Percentiles rank a stretch among this genome's conserved stretches.
Evolutionary conservation across 2,329 filamentous ascomycete species (phyloP).

Genomic region (Pestalotiopsis sp.): DNA sequence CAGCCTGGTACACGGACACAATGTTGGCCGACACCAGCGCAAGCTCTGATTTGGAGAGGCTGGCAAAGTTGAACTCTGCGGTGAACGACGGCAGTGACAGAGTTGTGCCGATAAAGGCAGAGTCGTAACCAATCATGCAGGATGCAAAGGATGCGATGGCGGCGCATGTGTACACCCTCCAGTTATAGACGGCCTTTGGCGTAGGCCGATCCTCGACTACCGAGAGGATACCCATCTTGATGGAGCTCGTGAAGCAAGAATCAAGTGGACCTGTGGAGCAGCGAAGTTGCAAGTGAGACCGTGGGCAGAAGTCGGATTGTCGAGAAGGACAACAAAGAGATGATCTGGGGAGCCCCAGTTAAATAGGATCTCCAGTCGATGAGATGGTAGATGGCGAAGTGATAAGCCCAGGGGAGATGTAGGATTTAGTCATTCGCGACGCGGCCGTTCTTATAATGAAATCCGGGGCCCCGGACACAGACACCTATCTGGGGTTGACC

Average conservation of each 20-base stretch:
- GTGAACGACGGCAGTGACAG: constrained; percentile 71
- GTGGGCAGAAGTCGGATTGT: neutral
- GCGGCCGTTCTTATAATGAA: constrained; percentile 7
- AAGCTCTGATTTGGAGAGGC: constrained; percentile 48
- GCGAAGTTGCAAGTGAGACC: neutral
- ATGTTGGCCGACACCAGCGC: constrained; percentile 73
- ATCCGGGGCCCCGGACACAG: constrained; percentile 7
- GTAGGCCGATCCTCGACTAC: constrained; percentile 60
- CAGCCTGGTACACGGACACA: constrained; percentile 80
- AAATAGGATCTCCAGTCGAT: neutral
- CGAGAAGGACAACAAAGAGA: neutral
- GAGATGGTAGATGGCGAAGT: constrained; percentile 3
- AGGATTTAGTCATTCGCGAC: constrained; percentile 3
- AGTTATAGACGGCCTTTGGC: constrained; percentile 61
- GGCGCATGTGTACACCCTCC: constrained; percentile 59
- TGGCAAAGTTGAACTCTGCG: constrained; percentile 66
- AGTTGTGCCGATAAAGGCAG: constrained; percentile 79
- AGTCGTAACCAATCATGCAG: constrained; percentile 65
- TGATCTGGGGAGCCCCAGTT: neutral
- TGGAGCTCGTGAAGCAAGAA: neutral
- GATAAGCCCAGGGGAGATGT: constrained; percentile 1
- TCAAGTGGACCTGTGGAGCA: neutral
- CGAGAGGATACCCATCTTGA: constrained; percentile 47
- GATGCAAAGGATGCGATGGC: constrained; percentile 58
- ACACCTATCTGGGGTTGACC: neutral